Evolutionary conservation across 2,329 filamentous ascomycete species (phyloP), one percentile per base, ranked within the genome.

Genomic region (Alternaria sp.): DNA sequence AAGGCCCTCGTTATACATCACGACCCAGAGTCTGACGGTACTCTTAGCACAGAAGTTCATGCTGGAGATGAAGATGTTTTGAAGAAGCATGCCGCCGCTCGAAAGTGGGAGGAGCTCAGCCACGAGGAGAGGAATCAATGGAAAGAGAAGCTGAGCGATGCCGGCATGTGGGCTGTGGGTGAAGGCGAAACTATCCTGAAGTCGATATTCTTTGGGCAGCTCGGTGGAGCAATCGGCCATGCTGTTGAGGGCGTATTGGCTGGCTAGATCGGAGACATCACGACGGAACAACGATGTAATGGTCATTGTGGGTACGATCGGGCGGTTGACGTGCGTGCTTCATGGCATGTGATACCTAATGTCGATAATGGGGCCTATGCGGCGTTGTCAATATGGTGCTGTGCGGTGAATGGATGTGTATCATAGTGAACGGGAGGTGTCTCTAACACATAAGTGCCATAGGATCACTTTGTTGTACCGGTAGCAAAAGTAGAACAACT

Each of bases 181-280:
- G 91, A 94, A 83, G 91, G 92, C 3, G 92, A 94, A 81, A 85
- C 83, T 10, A 86, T 95, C 30, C 85, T 96, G 68, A 88, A 89
- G 79, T 91, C 92, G 3, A 86, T 96, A 32, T 81, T 96, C 64
- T 96, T 96, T 79, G 87, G 89, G 20, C 86, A 93, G 79, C 83
- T 92, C 65, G 90, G 86, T 1, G 90, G 86, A 2, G 84, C 53
- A 86, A 87, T 67, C 62, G 80, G 74, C 62, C 77, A 70, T 67
- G 70, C 72, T 61, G 77, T 67, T 60, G 74, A 75, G 65, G 76
- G 66, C 40, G 74, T 79, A 36, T 64, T 75, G 60, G 68, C 66
- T 46, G 62, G 59, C 22, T 59, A 53, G 12, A 36, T 36, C 27
- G 18, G 27, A 27, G n/a, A 11, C 4, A 20, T 50, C 20, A 11